Evolutionary conservation across 345 rosid species (phyloP), one percentile per base, ranked within the genome.

Genomic region (Euclidium syriacum): DNA sequence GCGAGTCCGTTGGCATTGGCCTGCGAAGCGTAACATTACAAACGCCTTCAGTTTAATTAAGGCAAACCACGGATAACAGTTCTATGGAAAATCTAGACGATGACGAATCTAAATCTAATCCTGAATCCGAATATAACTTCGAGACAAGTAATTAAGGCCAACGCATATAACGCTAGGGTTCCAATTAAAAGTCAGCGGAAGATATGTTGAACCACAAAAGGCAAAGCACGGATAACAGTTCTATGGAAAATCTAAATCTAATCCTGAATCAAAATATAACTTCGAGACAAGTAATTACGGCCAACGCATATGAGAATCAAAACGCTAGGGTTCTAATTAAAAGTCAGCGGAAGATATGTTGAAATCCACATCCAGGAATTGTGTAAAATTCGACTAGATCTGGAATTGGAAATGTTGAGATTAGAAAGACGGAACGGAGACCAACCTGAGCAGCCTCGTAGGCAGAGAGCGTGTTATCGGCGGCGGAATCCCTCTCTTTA

Each of bases 381-480:
- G 26, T 10, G 18, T 11, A 17, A 52, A 36, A 25, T 27, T 0
- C 22, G 8, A 62, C 6, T 4, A 62, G 56, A 62, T 48, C 20
- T 38, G 33, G 27, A 12, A 40, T 4, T 20, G 2, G 41, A 6
- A 25, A 38, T 8, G 29, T 17, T 20, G 52, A 6, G 19, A 32
- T 5, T 39, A n/a, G 43, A 18, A 10, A 29, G 6, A 19, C 3
- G 80, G 10, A 52, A 34, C 1, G 14, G 10, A 32, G 10, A 32
- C 27, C 29, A 44, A 89, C 96, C 96, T 89, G 94, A 74, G 96
- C 94, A 32, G 94, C 26, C 51, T 89, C 83, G 73, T 86, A 84
- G 33, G 94, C 94, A 26, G 85, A 65, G 65, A 89, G 87, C 18
- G 96, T 89, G 43, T 77, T 80, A 74, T 84, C 87, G 4, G 89